These are phyloP conservation scores for Leishmania arabica DNA, from an alignment of 208 protist genomes.

Conservation along the genomic window DNA sequence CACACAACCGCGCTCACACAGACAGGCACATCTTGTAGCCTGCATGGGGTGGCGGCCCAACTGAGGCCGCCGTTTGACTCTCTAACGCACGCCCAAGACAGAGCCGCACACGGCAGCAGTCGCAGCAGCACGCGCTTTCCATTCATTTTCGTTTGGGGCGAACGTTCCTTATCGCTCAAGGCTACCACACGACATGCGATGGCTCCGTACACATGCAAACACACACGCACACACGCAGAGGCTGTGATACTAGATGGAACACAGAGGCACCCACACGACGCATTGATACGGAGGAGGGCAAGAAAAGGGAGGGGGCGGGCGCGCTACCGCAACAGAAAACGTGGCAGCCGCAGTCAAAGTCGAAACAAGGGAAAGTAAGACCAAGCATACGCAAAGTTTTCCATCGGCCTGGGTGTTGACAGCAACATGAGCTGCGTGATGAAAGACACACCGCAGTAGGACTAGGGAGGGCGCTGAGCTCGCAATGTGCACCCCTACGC, in stretches of 20 bases:
- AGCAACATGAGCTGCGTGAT: background rate
- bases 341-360: background rate
- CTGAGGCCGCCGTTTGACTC: background rate
- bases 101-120: background rate
- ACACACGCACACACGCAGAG: background rate
- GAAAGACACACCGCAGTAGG: background rate
- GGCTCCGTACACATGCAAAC: background rate
- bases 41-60: background rate
- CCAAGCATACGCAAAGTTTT: too few relatives aligned
- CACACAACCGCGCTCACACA: background rate
- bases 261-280: background rate
- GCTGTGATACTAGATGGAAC: background rate
- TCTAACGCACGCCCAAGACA: background rate
- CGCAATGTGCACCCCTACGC: background rate
- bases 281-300: background rate
- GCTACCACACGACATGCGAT: background rate
- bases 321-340: background rate
- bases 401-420: background rate
- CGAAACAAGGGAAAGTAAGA: background rate
- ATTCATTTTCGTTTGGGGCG: background rate
- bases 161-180: background rate
- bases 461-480: background rate
- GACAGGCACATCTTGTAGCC: background rate
- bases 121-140: background rate
- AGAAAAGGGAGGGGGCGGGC: background rate